Evolutionary conservation across 1,139 yeast genomes (phyloP).

Genomic region (Scheffersomyces quercinus): DNA sequence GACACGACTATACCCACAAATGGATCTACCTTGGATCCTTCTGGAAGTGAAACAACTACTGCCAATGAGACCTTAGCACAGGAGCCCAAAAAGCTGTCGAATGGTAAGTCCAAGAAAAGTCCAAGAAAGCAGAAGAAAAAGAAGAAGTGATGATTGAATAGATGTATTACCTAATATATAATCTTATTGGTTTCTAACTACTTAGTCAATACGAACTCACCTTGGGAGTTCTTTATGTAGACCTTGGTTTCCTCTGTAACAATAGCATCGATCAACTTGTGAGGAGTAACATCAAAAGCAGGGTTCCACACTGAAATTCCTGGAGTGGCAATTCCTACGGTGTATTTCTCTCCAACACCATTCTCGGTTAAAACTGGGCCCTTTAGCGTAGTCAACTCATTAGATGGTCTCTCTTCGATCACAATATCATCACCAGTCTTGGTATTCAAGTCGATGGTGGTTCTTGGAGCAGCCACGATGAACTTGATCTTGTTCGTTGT

Average conservation of each 20-base stretch:
- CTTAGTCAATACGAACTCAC: slow-evolving; percentile 42
- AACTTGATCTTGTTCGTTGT: slow-evolving; percentile 62
- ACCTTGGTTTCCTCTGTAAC: slow-evolving; percentile 75
- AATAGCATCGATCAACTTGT: slow-evolving; percentile 77
- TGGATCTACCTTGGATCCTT: too few relatives aligned
- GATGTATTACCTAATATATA: too few relatives aligned
- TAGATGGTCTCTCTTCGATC: slow-evolving; percentile 84
- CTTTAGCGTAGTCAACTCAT: slow-evolving; percentile 73
- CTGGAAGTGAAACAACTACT: too few relatives aligned
- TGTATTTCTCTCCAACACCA: slow-evolving; percentile 46
- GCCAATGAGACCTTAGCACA: too few relatives aligned
- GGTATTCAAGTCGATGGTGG: slow-evolving; percentile 78
- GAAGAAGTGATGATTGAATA: background rate
- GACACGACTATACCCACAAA: too few relatives aligned
- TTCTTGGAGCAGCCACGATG: slow-evolving; percentile 92
- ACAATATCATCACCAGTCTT: slow-evolving; percentile 68
- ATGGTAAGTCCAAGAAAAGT: slow-evolving; percentile 1
- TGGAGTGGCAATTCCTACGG: slow-evolving; percentile 83
- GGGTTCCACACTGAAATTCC: slow-evolving; percentile 94
- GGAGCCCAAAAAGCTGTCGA: too few relatives aligned
- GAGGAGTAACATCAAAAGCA: slow-evolving; percentile 91
- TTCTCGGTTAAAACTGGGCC: slow-evolving; percentile 53
- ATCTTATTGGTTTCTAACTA: background rate
- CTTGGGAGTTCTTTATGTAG: slow-evolving; percentile 43
- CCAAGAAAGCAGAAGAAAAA: slow-evolving; percentile 1